Percentiles rank a stretch among this genome's conserved stretches.
These are phyloP conservation scores for Lavandula angustifolia DNA, from an alignment of 257 asterid genomes.

Conservation along the genomic window DNA sequence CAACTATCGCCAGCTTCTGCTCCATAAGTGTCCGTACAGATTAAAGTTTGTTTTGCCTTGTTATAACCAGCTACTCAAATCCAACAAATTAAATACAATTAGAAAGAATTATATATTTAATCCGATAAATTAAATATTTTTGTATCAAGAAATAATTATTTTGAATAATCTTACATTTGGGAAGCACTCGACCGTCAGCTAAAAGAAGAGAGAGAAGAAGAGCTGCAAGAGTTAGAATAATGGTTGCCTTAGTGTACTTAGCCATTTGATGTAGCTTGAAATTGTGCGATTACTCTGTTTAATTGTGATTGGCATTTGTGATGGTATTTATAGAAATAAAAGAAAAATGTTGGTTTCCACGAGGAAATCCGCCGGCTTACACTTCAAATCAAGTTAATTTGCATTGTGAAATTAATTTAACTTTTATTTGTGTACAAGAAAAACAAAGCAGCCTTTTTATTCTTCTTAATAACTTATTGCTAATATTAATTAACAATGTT, in stretches of 20 bases:
- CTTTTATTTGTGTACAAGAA: conserved; percentile 10
- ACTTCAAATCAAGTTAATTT: neutral
- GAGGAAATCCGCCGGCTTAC: conserved; percentile 18
- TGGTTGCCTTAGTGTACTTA: conserved; percentile 1
- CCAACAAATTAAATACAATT: neutral
- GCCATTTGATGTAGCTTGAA: conserved; percentile 14
- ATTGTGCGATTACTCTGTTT: neutral
- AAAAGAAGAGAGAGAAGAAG: conserved; percentile 11
- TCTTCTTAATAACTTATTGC: no score
- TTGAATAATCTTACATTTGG: conserved; percentile 10
- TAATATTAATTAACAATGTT: no score
- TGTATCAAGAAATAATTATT: neutral
- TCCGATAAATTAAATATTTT: neutral
- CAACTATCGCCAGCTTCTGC: conserved; percentile 8
- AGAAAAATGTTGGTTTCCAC: conserved; percentile 16
- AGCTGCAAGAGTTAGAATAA: conserved; percentile 4
- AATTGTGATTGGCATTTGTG: neutral
- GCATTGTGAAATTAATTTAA: neutral
- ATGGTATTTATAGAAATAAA: conserved; percentile 6
- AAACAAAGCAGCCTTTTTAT: neutral
- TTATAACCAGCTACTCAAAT: neutral
- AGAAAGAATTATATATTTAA: neutral
- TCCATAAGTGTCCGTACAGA: conserved; percentile 11
- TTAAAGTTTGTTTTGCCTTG: neutral
- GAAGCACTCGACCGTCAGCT: conserved; percentile 33